Evolutionary conservation across 176 grass and related monocot genomes (phyloP).

Genomic region (Leersia perrieri): DNA sequence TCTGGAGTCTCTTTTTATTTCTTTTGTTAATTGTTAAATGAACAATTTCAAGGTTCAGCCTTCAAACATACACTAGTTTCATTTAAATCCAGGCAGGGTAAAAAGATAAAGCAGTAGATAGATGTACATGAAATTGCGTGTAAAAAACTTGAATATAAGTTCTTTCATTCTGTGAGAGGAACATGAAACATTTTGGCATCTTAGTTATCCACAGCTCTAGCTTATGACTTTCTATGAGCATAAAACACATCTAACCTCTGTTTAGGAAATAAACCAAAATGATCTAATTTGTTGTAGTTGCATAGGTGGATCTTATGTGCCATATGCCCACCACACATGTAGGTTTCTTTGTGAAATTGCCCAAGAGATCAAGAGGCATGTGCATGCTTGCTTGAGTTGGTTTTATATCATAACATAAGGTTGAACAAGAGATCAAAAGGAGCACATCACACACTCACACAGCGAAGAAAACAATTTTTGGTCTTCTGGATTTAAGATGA

Average conservation of each 20-base stretch:
- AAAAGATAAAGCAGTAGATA: neutral
- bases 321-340: neutral
- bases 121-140: neutral
- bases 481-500: neutral
- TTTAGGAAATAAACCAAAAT: neutral
- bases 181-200: neutral
- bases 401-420: constrained; percentile 7
- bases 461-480: neutral
- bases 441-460: neutral
- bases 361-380: neutral
- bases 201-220: neutral
- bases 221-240: neutral
- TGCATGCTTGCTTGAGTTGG: neutral
- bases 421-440: neutral
- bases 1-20: neutral
- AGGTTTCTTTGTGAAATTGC: neutral
- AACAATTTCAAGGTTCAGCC: constrained; percentile 8
- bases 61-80: neutral
- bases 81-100: neutral
- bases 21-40: constrained; percentile 12
- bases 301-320: neutral
- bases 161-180: constrained; percentile 14
- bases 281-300: neutral
- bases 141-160: neutral
- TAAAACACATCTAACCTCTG: neutral